Conservation (phyloP, 805 yeast genomes). For the Cyberlindnera maclurae region DNA sequence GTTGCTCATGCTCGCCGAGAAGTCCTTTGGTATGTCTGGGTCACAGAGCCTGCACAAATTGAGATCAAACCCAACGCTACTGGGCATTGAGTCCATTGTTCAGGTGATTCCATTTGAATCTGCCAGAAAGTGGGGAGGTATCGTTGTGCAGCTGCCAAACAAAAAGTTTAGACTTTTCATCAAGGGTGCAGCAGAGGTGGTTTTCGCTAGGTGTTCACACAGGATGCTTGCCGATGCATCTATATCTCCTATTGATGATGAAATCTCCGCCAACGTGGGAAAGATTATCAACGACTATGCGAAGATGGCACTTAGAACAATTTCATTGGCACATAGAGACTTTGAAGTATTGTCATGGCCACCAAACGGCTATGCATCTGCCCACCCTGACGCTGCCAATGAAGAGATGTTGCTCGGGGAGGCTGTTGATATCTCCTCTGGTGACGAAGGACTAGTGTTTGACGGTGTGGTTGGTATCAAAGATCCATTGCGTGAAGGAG, state of each 20-base stretch:
- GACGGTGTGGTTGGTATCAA: constrained; percentile 86
- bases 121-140: constrained; percentile 86
- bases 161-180: constrained; percentile 49
- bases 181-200: constrained; percentile 94
- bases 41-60: constrained; percentile 36
- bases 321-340: constrained; percentile 80
- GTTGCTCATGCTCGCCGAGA: constrained; percentile 58
- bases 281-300: constrained; percentile 55
- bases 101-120: constrained; percentile 90
- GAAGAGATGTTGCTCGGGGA: constrained; percentile 35
- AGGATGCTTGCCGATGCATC: constrained; percentile 26
- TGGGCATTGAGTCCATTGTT: constrained; percentile 37
- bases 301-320: constrained; percentile 74
- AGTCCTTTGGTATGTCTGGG: constrained; percentile 37
- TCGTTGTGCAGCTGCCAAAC: constrained; percentile 48
- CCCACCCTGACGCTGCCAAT: constrained; percentile 34
- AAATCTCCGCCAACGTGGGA: constrained; percentile 22
- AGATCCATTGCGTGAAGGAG: constrained; percentile 91
- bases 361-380: constrained; percentile 39
- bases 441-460: constrained; percentile 36
- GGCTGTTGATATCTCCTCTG: constrained; percentile 19
- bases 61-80: constrained; percentile 27
- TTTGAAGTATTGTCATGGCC: constrained; percentile 57
- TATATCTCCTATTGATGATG: constrained; percentile 16
- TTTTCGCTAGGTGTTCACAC: constrained; percentile 52